Evolutionary conservation across 2,329 filamentous ascomycete genomes (phyloP), one percentile per base, ranked within the genome.

Genomic region (Penicillium crustosum): DNA sequence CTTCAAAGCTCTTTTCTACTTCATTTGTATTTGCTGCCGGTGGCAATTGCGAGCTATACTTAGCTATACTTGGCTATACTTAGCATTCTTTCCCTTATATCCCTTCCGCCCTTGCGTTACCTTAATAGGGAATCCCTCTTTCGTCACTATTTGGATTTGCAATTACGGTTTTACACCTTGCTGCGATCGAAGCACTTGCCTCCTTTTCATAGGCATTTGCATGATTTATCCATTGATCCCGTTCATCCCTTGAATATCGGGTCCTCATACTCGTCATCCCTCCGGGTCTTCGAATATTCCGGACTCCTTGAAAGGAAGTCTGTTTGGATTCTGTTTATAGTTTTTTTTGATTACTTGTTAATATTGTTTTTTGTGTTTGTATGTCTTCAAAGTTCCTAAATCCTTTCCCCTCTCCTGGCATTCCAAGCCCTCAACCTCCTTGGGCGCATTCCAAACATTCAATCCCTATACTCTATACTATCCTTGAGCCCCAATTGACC

Each of bases 381-480:
- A 61, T 61, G 61, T 59, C 47, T 49, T 49, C 45, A 56, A 61
- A 44, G 39, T 49, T 57, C 29, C 52, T 50, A 54, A 60, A 60
- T 55, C 66, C 51, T 59, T 59, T 52, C 59, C 59, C 56, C 61
- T 61, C 57, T 59, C 65, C 69, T 64, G 65, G 67, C 69, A 73
- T 72, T 73, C 69, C 61, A 63, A 62, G 52, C 61, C 45, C 29
- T 52, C 44, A 45, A 48, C 51, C 52, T 45, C 58, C 52, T 54
- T 55, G 61, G 59, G 58, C 56, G 54, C 70, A 73, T 73, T 73
- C 71, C 65, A 59, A 58, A 65, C 61, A 58, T 49, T 55, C 38
- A 29, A 60, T 61, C 55, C 56, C 57, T 59, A 58, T 58, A 53
- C 49, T 49, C 55, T 44, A 62, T 58, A 59, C 43, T 39, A 54